Evolutionary conservation across 2,329 filamentous ascomycete genomes (phyloP).

Genomic region (Clarireedia hainanense): DNA sequence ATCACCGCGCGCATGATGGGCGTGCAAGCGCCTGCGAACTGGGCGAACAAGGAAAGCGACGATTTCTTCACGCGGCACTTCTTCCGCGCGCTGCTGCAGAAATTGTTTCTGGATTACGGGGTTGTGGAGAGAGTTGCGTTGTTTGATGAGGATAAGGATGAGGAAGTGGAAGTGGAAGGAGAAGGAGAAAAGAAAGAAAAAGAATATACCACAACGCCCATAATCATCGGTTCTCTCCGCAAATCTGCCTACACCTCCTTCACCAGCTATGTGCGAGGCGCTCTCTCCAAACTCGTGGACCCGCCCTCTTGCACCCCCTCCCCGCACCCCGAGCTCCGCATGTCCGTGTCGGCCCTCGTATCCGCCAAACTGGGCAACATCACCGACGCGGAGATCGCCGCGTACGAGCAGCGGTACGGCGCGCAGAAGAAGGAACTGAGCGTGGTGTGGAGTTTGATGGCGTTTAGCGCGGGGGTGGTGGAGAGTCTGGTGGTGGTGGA

Average conservation of each 20-base stretch:
- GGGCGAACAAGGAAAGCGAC: conserved; percentile 73
- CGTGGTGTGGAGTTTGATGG: conserved; percentile 91
- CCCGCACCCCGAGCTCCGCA: background rate
- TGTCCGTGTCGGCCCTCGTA: conserved; percentile 51
- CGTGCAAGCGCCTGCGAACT: conserved; percentile 89
- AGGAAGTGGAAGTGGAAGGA: background rate
- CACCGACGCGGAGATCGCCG: conserved; percentile 65
- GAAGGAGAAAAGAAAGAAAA: background rate
- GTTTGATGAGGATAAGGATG: background rate
- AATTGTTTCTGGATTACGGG: conserved; percentile 80
- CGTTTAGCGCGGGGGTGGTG: conserved; percentile 81
- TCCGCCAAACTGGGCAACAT: conserved; percentile 57
- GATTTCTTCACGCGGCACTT: conserved; percentile 89
- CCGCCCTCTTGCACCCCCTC: background rate
- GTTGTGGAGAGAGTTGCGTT: conserved; percentile 43
- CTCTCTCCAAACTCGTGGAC: conserved; percentile 61
- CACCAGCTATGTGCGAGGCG: conserved; percentile 69
- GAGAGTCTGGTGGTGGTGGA: conserved; percentile 89
- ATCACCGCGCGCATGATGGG: conserved; percentile 98
- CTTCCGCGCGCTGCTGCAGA: conserved; percentile 83
- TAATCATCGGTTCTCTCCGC: conserved; percentile 78
- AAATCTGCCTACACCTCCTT: conserved; percentile 76
- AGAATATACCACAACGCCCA: conserved; percentile 56
- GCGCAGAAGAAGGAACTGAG: conserved; percentile 72
- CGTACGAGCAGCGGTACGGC: conserved; percentile 59